These are phyloP conservation scores for Chromera velia DNA, from an alignment of 73 alveolate genomes.

Conservation along the genomic window DNA sequence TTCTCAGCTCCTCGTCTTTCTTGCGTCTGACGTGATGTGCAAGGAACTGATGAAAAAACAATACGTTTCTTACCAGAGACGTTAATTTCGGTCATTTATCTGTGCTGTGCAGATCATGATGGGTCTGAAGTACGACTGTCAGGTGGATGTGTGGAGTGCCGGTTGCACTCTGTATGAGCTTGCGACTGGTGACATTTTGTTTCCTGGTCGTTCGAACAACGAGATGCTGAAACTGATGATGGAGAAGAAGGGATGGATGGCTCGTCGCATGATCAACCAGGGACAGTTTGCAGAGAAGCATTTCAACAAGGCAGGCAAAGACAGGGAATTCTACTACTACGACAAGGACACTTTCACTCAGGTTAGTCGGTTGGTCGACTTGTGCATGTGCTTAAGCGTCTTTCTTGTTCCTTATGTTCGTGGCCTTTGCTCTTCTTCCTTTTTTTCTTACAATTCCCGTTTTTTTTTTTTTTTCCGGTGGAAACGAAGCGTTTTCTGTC, in stretches of 20 bases:
- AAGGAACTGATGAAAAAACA: no score
- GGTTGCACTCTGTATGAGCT: constrained; percentile 55
- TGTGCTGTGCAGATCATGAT: no score
- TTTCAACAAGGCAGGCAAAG: constrained; percentile 2
- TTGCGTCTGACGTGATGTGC: no score
- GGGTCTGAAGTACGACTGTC: constrained; percentile 38
- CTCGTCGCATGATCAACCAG: constrained; percentile 14
- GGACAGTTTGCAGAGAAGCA: constrained; percentile 30
- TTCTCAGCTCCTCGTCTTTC: no score
- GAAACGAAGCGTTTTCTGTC: neutral
- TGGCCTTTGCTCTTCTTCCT: neutral
- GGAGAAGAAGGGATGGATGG: constrained; percentile 45
- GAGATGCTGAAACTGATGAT: constrained; percentile 54
- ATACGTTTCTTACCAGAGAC: no score
- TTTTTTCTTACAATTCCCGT: neutral
- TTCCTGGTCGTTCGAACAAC: constrained; percentile 49
- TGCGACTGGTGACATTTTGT: constrained; percentile 53
- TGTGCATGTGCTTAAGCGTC: no score
- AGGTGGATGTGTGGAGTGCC: constrained; percentile 58
- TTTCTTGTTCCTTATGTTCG: no score
- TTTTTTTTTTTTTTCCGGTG: neutral
- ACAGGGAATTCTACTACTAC: neutral
- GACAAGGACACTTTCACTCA: constrained; percentile 51
- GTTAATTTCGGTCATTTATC: no score
- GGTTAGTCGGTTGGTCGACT: constrained; percentile 16